Percentiles rank a stretch among this genome's conserved stretches.
phyloP scores from a whole-genome alignment of 257 asterid genomes.

The Solanum sejunctum region DNA sequence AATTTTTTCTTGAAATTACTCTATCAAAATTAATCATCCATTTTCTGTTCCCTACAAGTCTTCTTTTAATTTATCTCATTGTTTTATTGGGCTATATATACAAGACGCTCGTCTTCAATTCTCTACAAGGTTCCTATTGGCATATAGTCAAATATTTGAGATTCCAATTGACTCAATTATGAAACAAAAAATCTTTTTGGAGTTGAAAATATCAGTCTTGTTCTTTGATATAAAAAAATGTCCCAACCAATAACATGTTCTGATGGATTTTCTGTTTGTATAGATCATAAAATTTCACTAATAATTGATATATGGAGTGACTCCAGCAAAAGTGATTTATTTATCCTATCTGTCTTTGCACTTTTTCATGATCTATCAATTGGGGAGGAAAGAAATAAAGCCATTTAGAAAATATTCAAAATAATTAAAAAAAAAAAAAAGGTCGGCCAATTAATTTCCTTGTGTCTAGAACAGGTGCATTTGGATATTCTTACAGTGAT shows the following conservation, averaged over 20 bases:
- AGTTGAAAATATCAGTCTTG: not conserved
- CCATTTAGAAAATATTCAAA: not conserved
- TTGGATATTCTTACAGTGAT: constrained; percentile 22
- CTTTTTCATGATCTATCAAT: not conserved
- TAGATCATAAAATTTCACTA: not conserved
- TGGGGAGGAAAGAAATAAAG: not conserved
- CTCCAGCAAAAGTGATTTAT: not conserved
- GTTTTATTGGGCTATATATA: not conserved
- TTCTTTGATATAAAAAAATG: not conserved
- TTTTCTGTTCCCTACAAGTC: no score
- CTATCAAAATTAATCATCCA: no score
- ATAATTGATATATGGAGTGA: not conserved
- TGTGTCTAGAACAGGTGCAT: constrained; percentile 34
- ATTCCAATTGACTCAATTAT: not conserved
- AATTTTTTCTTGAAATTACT: no score
- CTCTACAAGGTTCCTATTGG: not conserved
- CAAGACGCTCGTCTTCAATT: not conserved
- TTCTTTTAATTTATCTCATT: no score
- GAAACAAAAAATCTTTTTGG: not conserved
- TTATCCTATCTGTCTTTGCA: not conserved
- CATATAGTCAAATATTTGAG: not conserved
- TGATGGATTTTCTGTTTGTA: not conserved
- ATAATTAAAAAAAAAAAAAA: not conserved
- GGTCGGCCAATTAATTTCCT: constrained; percentile 7
- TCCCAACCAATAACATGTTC: not conserved